Conservation (phyloP, 73 alveolate species). For the Tetrahymena thermophila region DNA sequence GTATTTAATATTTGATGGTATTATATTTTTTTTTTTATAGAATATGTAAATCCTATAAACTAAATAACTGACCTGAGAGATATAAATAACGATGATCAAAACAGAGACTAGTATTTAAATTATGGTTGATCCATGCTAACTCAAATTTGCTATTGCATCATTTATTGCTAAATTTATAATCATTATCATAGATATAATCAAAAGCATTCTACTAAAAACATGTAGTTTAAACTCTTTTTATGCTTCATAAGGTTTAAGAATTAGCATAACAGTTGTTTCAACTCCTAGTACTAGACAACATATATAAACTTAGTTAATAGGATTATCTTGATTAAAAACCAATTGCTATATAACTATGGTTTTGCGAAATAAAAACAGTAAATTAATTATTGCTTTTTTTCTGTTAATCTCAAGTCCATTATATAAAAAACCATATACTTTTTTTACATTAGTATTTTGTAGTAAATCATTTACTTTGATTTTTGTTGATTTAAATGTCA, state of each 20-base stretch:
- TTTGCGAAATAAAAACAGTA: not conserved
- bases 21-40: not conserved
- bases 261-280: not conserved
- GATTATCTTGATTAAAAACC: not conserved
- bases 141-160: not conserved
- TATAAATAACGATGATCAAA: not conserved
- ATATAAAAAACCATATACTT: not conserved
- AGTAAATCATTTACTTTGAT: not conserved
- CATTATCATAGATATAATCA: not conserved
- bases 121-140: not conserved
- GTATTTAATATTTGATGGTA: not conserved
- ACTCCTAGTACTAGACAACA: not conserved
- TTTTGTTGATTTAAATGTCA: not conserved
- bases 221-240: not conserved
- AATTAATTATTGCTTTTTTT: not conserved
- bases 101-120: not conserved
- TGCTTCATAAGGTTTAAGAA: not conserved
- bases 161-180: not conserved
- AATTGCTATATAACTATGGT: not conserved
- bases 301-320: not conserved
- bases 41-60: not conserved
- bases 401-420: not conserved
- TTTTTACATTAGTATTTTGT: not conserved
- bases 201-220: not conserved
- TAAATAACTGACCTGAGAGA: not conserved